Evolutionary conservation across 768 basidiomycete species (phyloP).

Genomic region (Inosperma sp.): DNA sequence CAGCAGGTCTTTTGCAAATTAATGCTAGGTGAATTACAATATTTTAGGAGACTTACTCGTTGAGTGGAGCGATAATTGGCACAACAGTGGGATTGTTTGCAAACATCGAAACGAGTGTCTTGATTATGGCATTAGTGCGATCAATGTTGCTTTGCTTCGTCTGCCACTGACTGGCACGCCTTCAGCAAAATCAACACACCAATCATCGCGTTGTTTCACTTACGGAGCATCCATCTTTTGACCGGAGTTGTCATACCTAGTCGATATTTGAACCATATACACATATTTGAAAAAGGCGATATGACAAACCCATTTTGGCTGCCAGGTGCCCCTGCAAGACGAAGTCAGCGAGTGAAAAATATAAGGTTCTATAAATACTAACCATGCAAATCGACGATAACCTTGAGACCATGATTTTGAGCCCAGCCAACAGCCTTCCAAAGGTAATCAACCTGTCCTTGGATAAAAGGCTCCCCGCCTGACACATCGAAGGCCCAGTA

Average conservation of each 20-base stretch:
- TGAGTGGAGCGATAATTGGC: constrained; percentile 67
- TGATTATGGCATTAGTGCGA: constrained; percentile 64
- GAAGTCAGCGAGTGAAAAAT: constrained; percentile 51
- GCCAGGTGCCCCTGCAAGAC: constrained; percentile 57
- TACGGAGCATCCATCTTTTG: constrained; percentile 54
- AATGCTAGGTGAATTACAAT: too few relatives aligned
- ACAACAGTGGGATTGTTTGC: constrained; percentile 52
- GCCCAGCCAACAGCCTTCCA: constrained; percentile 70
- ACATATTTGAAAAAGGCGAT: background rate
- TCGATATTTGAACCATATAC: background rate
- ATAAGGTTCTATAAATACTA: constrained; percentile 7
- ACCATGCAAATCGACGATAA: constrained; percentile 77
- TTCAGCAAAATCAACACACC: background rate
- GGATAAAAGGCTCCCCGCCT: constrained; percentile 72
- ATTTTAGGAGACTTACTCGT: constrained; percentile 71
- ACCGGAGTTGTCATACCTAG: constrained; percentile 80
- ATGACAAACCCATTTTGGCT: constrained; percentile 72
- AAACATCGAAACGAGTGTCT: constrained; percentile 57
- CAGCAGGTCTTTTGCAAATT: too few relatives aligned
- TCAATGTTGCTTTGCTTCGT: constrained; percentile 58
- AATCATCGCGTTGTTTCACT: constrained; percentile 15
- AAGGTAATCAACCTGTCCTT: constrained; percentile 71
- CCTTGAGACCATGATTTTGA: constrained; percentile 60
- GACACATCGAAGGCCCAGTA: constrained; percentile 88
- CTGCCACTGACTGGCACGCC: constrained; percentile 49